A percentile compares a stretch with the other conserved stretches of the same genome.
Evolutionary conservation across 169 alveolate genomes (phyloP).

Genomic region (Eimeria necatrix): DNA sequence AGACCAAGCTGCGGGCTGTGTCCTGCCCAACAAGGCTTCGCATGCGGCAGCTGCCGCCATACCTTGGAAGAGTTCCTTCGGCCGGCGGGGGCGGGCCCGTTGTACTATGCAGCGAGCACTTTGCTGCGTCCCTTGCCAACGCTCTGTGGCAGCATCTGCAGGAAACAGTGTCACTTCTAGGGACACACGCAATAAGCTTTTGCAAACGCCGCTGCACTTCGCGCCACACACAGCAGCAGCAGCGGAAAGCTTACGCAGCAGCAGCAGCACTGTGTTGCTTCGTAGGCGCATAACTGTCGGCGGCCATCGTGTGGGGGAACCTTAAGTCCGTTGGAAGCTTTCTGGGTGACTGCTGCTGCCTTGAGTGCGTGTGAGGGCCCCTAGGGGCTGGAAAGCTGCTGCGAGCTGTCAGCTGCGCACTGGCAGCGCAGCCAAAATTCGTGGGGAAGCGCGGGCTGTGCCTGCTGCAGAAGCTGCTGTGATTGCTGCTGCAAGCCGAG

Average conservation of each 20-base stretch:
- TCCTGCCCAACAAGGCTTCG: neutral
- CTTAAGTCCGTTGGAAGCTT: neutral
- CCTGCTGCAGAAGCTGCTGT: neutral
- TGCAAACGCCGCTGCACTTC: neutral
- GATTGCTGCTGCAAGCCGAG: neutral
- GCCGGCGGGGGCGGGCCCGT: neutral
- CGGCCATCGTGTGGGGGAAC: neutral
- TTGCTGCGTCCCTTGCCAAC: neutral
- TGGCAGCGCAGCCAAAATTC: neutral
- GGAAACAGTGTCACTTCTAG: neutral
- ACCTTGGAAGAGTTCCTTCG: neutral
- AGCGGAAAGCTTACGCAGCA: neutral
- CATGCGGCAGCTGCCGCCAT: neutral
- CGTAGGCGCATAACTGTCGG: neutral
- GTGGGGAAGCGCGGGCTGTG: neutral
- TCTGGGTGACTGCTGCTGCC: constrained; percentile 10
- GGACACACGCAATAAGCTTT: neutral
- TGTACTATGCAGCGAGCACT: neutral
- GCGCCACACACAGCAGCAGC: neutral
- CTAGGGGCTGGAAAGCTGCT: neutral
- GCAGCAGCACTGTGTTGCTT: neutral
- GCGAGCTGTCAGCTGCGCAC: neutral
- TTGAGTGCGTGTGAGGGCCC: constrained; percentile 9
- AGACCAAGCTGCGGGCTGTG: neutral
- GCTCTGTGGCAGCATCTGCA: constrained; percentile 6